Evolutionary conservation across 768 basidiomycete species (phyloP).

Genomic region (Boletus fagicola): DNA sequence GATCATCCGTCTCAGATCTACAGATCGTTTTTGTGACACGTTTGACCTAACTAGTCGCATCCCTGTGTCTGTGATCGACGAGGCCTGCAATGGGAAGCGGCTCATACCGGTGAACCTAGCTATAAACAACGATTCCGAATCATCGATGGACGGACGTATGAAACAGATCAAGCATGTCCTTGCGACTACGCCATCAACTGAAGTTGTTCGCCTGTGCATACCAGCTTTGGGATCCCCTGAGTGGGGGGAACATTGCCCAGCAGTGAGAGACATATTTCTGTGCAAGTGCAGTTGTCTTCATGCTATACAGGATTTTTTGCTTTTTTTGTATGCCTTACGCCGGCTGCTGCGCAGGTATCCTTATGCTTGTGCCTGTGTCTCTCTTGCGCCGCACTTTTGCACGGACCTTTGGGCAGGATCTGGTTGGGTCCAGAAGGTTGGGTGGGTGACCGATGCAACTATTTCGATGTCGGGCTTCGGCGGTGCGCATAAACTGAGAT

Average conservation of each 20-base stretch:
- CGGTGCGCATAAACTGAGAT: conserved; percentile 45
- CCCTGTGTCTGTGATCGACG: conserved; percentile 48
- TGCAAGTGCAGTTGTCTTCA: conserved; percentile 3
- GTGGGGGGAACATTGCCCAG: conserved; percentile 63
- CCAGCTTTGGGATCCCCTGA: conserved; percentile 57
- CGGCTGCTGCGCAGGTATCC: conserved; percentile 54
- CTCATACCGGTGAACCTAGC: conserved; percentile 34
- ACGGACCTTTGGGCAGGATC: conserved; percentile 55
- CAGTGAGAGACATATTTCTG: conserved; percentile 41
- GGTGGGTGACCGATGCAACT: conserved; percentile 76
- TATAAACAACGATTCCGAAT: conserved; percentile 18
- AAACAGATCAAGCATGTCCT: conserved; percentile 31
- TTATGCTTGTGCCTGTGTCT: conserved; percentile 64
- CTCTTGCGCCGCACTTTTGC: conserved; percentile 63
- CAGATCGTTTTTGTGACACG: conserved; percentile 61
- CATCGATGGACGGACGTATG: conserved; percentile 25
- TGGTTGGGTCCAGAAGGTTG: conserved; percentile 76
- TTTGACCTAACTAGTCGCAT: conserved; percentile 74
- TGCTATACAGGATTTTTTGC: conserved; percentile 55
- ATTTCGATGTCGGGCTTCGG: conserved; percentile 77
- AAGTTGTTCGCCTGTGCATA: conserved; percentile 57
- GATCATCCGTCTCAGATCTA: conserved; percentile 37
- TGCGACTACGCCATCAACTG: conserved; percentile 32
- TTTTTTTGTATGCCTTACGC: conserved; percentile 71
- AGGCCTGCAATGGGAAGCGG: conserved; percentile 39